These are phyloP conservation scores for Coemansia sp. DNA, from an alignment of 192 early-diverging fungal species.

Conservation along the genomic window DNA sequence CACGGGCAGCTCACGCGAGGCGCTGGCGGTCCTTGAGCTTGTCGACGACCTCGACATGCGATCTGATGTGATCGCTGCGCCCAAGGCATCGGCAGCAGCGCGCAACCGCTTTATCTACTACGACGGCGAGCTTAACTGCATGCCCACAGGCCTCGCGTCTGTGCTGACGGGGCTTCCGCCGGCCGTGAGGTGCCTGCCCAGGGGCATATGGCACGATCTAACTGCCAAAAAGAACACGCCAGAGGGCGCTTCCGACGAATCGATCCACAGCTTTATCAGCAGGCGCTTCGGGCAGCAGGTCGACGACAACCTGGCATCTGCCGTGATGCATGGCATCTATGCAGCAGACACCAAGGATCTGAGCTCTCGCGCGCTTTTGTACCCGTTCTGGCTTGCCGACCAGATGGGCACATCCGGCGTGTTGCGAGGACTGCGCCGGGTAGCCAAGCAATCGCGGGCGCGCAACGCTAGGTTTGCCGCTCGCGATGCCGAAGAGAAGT, in stretches of 20 bases:
- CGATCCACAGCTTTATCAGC: slow-evolving; percentile 75
- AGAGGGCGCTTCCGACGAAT: slow-evolving; percentile 62
- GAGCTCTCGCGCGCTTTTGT: slow-evolving; percentile 72
- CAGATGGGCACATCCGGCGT: slow-evolving; percentile 29
- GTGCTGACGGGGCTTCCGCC: slow-evolving; percentile 58
- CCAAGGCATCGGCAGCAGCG: slow-evolving; percentile 67
- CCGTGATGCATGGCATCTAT: slow-evolving; percentile 91
- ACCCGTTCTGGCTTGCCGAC: slow-evolving; percentile 69
- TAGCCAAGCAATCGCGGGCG: slow-evolving; percentile 34
- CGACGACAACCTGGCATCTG: slow-evolving; percentile 80
- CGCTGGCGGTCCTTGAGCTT: slow-evolving; percentile 74
- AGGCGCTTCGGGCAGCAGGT: slow-evolving; percentile 72
- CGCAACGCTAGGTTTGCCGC: slow-evolving; percentile 18
- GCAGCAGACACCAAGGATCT: slow-evolving; percentile 79
- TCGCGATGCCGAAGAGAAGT: slow-evolving; percentile 21
- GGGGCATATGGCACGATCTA: slow-evolving; percentile 36
- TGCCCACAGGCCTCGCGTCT: slow-evolving; percentile 57
- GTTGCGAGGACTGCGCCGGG: slow-evolving; percentile 21
- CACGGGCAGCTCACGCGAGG: slow-evolving; percentile 63
- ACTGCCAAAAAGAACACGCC: slow-evolving; percentile 14
- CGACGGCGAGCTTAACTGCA: slow-evolving; percentile 62
- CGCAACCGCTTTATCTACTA: slow-evolving; percentile 82
- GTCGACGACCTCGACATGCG: slow-evolving; percentile 64
- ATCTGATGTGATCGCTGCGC: slow-evolving; percentile 57
- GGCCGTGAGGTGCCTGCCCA: slow-evolving; percentile 60